Conservation (phyloP, 495 filamentous ascomycete species). For the Neurospora sp. region DNA sequence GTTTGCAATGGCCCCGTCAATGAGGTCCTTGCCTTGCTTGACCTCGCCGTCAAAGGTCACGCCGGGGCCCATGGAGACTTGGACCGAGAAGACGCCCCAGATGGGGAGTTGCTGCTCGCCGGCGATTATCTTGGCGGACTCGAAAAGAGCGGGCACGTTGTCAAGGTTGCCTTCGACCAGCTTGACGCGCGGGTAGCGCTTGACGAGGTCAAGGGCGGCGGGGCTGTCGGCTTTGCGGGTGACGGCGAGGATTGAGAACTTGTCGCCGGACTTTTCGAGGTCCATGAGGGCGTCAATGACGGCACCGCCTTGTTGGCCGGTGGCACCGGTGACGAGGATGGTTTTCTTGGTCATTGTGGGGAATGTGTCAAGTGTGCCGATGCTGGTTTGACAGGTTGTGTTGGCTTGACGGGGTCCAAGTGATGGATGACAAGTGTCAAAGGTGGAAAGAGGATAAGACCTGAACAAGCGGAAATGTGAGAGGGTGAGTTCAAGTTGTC, state of each 20-base stretch:
- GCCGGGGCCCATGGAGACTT: constrained; percentile 36
- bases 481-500: not conserved
- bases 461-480: not conserved
- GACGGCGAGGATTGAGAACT: constrained; percentile 48
- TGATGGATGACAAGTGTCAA: not conserved
- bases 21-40: constrained; percentile 49
- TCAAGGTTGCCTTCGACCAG: constrained; percentile 52
- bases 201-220: constrained; percentile 38
- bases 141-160: constrained; percentile 42
- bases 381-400: constrained; percentile 5
- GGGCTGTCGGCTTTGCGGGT: constrained; percentile 45
- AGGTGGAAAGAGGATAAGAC: not conserved
- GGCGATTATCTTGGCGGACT: constrained; percentile 28
- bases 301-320: constrained; percentile 56
- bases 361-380: not conserved
- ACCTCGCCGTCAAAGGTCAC: constrained; percentile 45
- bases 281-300: constrained; percentile 46
- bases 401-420: not conserved
- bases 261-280: not conserved
- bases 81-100: constrained; percentile 29
- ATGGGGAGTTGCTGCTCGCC: constrained; percentile 20
- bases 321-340: constrained; percentile 60
- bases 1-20: constrained; percentile 48
- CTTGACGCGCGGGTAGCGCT: constrained; percentile 35
- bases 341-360: constrained; percentile 21